A percentile compares a stretch with the other conserved stretches of the same genome.
Evolutionary conservation across 2,329 filamentous ascomycete species (phyloP).

Genomic region (Arthrinium phaeospermum): DNA sequence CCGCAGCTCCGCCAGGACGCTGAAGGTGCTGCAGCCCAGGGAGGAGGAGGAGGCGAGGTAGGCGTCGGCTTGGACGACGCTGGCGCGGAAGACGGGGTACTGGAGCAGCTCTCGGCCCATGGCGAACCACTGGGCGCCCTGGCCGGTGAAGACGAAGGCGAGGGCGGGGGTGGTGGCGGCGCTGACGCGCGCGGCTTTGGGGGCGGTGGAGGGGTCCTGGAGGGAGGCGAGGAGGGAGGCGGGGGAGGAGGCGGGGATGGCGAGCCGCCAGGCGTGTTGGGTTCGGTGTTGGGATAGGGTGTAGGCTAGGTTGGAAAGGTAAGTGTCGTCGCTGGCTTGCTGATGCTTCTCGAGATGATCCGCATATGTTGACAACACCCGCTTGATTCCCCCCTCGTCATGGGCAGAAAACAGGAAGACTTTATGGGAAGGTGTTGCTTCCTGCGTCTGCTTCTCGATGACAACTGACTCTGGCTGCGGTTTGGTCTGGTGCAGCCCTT

Average conservation of each 20-base stretch:
- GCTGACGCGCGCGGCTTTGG: slow-evolving; percentile 23
- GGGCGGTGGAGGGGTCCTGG: slow-evolving; percentile 27
- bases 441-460: slow-evolving; percentile 19
- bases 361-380: not conserved
- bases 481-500: slow-evolving; percentile 32
- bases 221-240: slow-evolving; percentile 28
- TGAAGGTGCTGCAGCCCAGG: slow-evolving; percentile 32
- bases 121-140: slow-evolving; percentile 48
- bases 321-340: not conserved
- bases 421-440: not conserved
- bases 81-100: slow-evolving; percentile 31
- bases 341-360: slow-evolving; percentile 13
- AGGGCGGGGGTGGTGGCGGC: slow-evolving; percentile 31
- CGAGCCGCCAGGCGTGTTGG: not conserved
- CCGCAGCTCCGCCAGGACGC: slow-evolving; percentile 27
- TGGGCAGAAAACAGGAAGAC: slow-evolving; percentile 16
- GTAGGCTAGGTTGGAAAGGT: slow-evolving; percentile 12
- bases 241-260: not conserved
- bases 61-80: slow-evolving; percentile 37
- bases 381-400: slow-evolving; percentile 15
- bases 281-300: slow-evolving; percentile 9
- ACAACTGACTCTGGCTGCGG: not conserved
- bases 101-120: slow-evolving; percentile 45
- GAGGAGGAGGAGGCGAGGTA: slow-evolving; percentile 31
- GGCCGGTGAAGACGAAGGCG: slow-evolving; percentile 49